Conservation (phyloP, 495 filamentous ascomycete genomes). For the Lasiosphaeris hirsuta region DNA sequence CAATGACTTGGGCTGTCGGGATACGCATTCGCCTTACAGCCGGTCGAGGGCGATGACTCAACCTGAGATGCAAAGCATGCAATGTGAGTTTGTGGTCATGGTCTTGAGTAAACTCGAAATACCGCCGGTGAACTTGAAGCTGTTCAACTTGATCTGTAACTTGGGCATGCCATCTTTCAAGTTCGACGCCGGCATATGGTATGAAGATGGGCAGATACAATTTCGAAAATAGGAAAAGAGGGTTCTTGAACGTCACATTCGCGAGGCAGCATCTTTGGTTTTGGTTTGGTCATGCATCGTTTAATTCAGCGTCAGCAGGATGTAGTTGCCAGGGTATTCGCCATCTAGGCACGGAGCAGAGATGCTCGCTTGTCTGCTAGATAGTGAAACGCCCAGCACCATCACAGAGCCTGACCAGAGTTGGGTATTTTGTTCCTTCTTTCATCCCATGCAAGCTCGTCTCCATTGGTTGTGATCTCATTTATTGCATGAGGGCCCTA, state of each 20-base stretch:
- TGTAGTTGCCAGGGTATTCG: constrained; percentile 8
- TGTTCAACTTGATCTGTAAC: too few species aligned
- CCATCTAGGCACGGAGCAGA: constrained; percentile 13
- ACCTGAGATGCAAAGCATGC: too few species aligned
- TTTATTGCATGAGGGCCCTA: constrained; percentile 38
- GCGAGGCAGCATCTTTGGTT: background rate
- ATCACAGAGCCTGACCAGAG: constrained; percentile 23
- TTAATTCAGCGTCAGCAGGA: constrained; percentile 27
- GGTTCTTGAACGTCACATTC: background rate
- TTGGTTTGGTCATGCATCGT: constrained; percentile 24
- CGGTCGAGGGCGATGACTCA: too few species aligned
- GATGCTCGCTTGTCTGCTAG: constrained; percentile 1
- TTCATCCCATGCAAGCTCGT: constrained; percentile 35
- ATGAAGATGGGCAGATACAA: too few species aligned
- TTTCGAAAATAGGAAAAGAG: too few species aligned
- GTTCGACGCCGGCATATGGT: too few species aligned
- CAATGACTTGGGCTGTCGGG: too few species aligned
- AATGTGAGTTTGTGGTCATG: too few species aligned
- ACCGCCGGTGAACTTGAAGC: too few species aligned
- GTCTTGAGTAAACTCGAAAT: too few species aligned
- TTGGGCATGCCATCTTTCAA: too few species aligned
- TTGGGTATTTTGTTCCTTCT: constrained; percentile 33
- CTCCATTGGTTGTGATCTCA: constrained; percentile 40
- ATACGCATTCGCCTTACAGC: too few species aligned
- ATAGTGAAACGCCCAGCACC: constrained; percentile 18